Conservation (phyloP, 1,284 basidiomycete species). For the Inonotus obliquus region DNA sequence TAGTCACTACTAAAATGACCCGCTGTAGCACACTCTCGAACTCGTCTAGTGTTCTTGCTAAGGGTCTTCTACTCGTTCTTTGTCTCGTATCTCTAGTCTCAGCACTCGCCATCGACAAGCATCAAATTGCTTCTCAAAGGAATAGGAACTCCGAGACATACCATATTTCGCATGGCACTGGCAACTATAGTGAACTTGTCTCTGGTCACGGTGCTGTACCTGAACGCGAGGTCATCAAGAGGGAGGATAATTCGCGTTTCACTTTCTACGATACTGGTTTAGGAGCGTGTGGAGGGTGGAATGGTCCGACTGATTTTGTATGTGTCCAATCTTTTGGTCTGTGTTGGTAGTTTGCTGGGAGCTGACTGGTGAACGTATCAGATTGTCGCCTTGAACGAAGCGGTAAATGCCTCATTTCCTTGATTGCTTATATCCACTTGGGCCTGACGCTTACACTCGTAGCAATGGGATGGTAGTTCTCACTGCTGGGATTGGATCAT, state of each 20-base stretch:
- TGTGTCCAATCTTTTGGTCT: constrained; percentile 12
- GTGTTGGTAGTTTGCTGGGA: neutral
- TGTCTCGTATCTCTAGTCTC: neutral
- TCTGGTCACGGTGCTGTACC: no score
- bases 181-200: no score
- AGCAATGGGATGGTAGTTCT: constrained; percentile 31
- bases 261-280: constrained; percentile 32
- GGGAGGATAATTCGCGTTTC: constrained; percentile 29
- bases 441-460: neutral
- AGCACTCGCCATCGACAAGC: neutral
- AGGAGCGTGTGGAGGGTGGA: constrained; percentile 35
- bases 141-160: no score
- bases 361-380: constrained; percentile 10
- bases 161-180: no score
- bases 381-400: constrained; percentile 37
- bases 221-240: constrained; percentile 14
- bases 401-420: constrained; percentile 23
- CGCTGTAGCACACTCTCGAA: no score
- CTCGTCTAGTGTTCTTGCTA: no score
- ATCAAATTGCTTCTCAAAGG: neutral
- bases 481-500: constrained; percentile 46
- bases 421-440: neutral
- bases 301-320: constrained; percentile 32
- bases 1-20: no score
- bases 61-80: neutral